These are phyloP conservation scores for Dittrichia graveolens DNA, from an alignment of 129 eudicot genomes.

Conservation along the genomic window DNA sequence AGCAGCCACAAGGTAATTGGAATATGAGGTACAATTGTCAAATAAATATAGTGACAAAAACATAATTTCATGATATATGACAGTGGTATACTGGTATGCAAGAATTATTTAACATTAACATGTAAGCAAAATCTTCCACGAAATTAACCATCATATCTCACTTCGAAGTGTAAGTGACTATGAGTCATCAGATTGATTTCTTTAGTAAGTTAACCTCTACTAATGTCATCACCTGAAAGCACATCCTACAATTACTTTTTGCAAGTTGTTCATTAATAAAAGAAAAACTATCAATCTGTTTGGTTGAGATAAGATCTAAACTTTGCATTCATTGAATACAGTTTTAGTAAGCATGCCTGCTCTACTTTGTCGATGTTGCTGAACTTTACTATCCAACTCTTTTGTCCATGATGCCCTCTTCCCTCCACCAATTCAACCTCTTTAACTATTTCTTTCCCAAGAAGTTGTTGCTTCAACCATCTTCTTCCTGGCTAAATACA, in stretches of 20 bases:
- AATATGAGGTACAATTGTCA: too few relatives aligned
- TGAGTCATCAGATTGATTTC: too few relatives aligned
- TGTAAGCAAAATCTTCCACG: too few relatives aligned
- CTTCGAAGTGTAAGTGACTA: too few relatives aligned
- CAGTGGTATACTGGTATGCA: too few relatives aligned
- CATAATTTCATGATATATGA: too few relatives aligned
- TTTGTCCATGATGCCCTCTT: constrained; percentile 73
- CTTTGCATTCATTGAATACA: not conserved
- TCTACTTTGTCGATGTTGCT: constrained; percentile 60
- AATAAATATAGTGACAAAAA: too few relatives aligned
- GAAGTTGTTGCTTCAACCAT: constrained; percentile 75
- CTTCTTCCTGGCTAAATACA: constrained; percentile 87
- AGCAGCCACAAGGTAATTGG: too few relatives aligned
- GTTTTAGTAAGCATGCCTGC: constrained; percentile 53
- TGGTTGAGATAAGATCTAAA: constrained; percentile 1
- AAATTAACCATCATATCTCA: too few relatives aligned
- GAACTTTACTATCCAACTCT: constrained; percentile 77
- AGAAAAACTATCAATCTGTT: not conserved
- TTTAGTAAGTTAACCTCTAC: too few relatives aligned
- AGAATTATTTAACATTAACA: too few relatives aligned
- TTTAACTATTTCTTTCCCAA: constrained; percentile 65
- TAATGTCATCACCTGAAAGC: too few relatives aligned
- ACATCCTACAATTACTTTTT: not conserved
- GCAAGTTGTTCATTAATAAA: not conserved
- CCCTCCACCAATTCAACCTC: constrained; percentile 81